Conservation (phyloP, 192 early-diverging fungal species). For the Mortierella hygrophila region DNA sequence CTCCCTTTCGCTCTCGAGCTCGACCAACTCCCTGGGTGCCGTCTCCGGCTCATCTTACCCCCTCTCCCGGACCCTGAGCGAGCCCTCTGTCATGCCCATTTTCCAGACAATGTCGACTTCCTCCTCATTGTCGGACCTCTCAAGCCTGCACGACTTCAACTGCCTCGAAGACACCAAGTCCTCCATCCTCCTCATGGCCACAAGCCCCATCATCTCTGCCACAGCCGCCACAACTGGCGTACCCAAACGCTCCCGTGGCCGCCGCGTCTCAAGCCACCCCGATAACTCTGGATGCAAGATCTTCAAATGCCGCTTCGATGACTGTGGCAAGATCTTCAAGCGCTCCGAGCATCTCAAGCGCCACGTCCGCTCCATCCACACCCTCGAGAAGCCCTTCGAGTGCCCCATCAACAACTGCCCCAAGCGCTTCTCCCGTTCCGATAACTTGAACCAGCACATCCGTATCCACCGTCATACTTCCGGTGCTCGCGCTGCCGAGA, state of each 20-base stretch:
- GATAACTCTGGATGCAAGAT: slow-evolving; percentile 64
- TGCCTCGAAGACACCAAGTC: neutral
- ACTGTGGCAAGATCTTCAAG: slow-evolving; percentile 72
- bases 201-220: neutral
- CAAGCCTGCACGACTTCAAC: neutral
- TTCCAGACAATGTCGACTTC: slow-evolving; percentile 31
- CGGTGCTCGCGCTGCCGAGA: slow-evolving; percentile 27
- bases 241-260: slow-evolving; percentile 61
- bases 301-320: slow-evolving; percentile 64
- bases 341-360: slow-evolving; percentile 71
- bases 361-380: slow-evolving; percentile 72
- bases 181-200: neutral
- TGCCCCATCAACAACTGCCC: slow-evolving; percentile 66
- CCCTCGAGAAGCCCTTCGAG: slow-evolving; percentile 66
- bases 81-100: slow-evolving; percentile 15
- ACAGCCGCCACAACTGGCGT: slow-evolving; percentile 24
- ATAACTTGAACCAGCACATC: slow-evolving; percentile 69
- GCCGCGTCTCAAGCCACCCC: slow-evolving; percentile 61
- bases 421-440: slow-evolving; percentile 68
- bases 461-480: slow-evolving; percentile 62
- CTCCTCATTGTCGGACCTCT: slow-evolving; percentile 27
- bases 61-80: slow-evolving; percentile 35
- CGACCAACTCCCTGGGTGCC: slow-evolving; percentile 7
- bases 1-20: slow-evolving; percentile 19
- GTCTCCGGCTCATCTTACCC: slow-evolving; percentile 18